Evolutionary conservation across 2,329 filamentous ascomycete species (phyloP), one percentile per base, ranked within the genome.

Genomic region (Cyanodermella asteris): DNA sequence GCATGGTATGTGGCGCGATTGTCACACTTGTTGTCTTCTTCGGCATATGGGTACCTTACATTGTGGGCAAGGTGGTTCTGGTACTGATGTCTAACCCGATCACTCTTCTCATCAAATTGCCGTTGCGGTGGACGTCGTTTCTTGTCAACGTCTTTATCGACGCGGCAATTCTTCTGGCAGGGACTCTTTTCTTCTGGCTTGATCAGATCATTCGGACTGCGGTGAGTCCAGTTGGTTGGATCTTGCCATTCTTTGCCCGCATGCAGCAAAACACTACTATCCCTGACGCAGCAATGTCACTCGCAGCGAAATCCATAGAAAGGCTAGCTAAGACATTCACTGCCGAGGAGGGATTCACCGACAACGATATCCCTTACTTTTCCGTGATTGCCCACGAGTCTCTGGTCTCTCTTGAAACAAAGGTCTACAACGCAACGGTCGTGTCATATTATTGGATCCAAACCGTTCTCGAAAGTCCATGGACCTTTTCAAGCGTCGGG

Each of bases 21-120:
- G 80, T 97, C 9, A 75, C 77, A 1, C 65, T 84, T 25, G 91
- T 82, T 9, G 69, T 97, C 20, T 72, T 80, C 26, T 55, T 75
- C 30, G 84, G 81, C 25, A 68, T 94, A 22, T 91, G 87, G 53
- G 52, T 91, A 25, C 87, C 87, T 0, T 97, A 94, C 49, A 73
- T 93, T 28, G 71, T 81, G 41, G 87, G 87, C 9, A 82, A 91
- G 35, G 56, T 91, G 14, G 69, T 77, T 4, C 59, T 94, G 21
- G 71, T 84, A 43, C 56, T 82, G 24, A 45, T 84, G 13, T 78
- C 76, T 8, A 80, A 81, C 35, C 84, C 84, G 3, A 53, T 78
- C 18, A 54, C 60, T n/a, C 53, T 70, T 16, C 44, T 68, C 25
- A 41, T 74, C 32, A 68, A 66, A 43, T 62, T 80, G 9, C 69